These are phyloP conservation scores for Macrolepiota albuminosa DNA, from an alignment of 768 basidiomycete genomes.

Conservation along the genomic window DNA sequence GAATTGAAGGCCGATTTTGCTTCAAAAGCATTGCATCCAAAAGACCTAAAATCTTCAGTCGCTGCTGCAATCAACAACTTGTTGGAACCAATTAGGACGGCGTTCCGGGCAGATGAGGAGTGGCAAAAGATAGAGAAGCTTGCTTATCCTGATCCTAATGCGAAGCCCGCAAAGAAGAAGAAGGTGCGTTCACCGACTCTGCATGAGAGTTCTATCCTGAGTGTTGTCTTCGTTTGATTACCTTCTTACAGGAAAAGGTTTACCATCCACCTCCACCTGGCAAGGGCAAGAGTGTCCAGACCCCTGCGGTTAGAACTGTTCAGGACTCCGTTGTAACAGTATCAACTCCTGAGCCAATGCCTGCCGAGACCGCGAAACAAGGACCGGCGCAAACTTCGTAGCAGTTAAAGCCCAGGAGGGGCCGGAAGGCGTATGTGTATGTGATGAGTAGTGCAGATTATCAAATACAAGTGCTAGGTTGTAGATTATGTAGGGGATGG, in stretches of 20 bases:
- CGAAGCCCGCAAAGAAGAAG: constrained; percentile 64
- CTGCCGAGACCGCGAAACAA: neutral
- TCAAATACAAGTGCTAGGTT: constrained; percentile 8
- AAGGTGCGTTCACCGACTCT: constrained; percentile 16
- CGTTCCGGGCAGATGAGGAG: constrained; percentile 72
- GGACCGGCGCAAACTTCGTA: constrained; percentile 5
- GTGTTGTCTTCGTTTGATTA: neutral
- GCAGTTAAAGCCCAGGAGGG: neutral
- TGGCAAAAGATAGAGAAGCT: constrained; percentile 73
- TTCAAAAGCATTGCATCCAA: constrained; percentile 77
- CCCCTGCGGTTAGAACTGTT: constrained; percentile 3
- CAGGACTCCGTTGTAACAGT: constrained; percentile 6
- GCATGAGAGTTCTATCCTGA: neutral
- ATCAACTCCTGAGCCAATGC: constrained; percentile 3
- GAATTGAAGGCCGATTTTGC: constrained; percentile 72
- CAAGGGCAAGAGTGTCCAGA: constrained; percentile 56
- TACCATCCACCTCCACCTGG: constrained; percentile 84
- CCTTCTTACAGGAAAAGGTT: constrained; percentile 58
- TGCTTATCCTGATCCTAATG: constrained; percentile 81
- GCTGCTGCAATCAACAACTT: constrained; percentile 68
- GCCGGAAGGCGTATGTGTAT: neutral
- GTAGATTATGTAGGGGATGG: constrained; percentile 6
- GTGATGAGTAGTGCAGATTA: constrained; percentile 10
- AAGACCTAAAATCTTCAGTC: constrained; percentile 81
- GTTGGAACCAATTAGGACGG: constrained; percentile 74